Conservation (phyloP, 1,284 basidiomycete species). For the Rhodotorula mucilaginosa region DNA sequence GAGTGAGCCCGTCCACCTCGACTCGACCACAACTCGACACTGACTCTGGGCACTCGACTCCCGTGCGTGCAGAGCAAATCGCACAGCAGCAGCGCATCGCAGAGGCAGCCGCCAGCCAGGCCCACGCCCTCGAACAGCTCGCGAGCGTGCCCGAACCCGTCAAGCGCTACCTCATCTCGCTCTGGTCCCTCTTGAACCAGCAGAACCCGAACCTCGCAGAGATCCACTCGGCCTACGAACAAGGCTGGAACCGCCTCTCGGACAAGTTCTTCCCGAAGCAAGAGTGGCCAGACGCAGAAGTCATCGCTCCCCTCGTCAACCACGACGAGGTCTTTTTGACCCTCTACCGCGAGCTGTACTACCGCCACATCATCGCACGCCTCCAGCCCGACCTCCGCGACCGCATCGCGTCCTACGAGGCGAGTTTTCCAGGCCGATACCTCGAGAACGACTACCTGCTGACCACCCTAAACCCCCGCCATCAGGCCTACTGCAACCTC, state of each 20-base stretch:
- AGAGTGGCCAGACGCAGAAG: conserved; percentile 97
- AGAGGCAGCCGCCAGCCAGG: conserved; percentile 37
- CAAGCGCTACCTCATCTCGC: conserved; percentile 41
- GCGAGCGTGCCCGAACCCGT: conserved; percentile 40
- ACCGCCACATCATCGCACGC: conserved; percentile 71
- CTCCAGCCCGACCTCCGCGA: conserved; percentile 91
- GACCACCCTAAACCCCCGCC: background rate
- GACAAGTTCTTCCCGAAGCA: conserved; percentile 91
- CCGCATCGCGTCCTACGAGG: conserved; percentile 94
- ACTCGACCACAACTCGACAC: background rate
- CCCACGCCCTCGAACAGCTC: conserved; percentile 36
- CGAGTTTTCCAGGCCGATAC: background rate
- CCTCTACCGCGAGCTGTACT: conserved; percentile 92
- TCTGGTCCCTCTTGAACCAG: conserved; percentile 38
- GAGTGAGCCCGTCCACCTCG: background rate
- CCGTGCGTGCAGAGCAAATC: conserved; percentile 28
- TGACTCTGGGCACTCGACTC: no score
- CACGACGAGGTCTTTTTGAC: conserved; percentile 94
- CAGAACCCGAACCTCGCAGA: conserved; percentile 36
- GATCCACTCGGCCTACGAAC: conserved; percentile 41
- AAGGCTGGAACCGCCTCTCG: conserved; percentile 90
- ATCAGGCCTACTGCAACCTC: conserved; percentile 87
- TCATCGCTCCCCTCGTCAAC: conserved; percentile 88
- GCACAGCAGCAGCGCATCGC: conserved; percentile 41
- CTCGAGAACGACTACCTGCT: background rate